Evolutionary conservation across 2,329 filamentous ascomycete species (phyloP), one percentile per base, ranked within the genome.

Genomic region (Botrytis galanthina): DNA sequence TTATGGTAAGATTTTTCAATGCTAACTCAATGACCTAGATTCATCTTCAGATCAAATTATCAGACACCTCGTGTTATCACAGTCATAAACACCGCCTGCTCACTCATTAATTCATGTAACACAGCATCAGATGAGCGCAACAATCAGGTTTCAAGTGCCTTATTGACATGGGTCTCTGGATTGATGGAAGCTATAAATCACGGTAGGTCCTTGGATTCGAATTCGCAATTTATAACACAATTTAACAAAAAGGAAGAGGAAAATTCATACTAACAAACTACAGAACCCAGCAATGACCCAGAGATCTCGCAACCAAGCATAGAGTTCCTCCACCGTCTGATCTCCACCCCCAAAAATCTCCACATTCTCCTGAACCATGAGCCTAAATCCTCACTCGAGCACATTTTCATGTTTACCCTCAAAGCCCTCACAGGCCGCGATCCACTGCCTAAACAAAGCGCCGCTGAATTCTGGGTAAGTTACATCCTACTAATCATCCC

Each of bases 281-380:
- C 70, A 84, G 86, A 87, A 63, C 89, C 88, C 67, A 87, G 88
- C 16, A 86, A 87, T 63, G 93, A 95, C 74, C 87, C 89, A 0
- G 92, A 94, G 76, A 85, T 95, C 18, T 85, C 92, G 1, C 91
- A 95, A 76, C 90, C 90, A 73, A 90, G 90, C 68, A 91, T 95
- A 67, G 91, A 94, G 72, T 90, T 95, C 74, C 84, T 92, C 14
- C 87, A 89, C 72, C 88, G 89, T 39, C 84, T 94, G 70, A 83
- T 93, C 59, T 60, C 71, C 29, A 73, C 64, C 74, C 85, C 85
- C 16, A 89, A 87, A 72, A 87, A 90, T 73, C 85, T 90, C 0
- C 83, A 85, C n/a, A 85, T 91, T 12, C 83, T 95, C 7, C 85
- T 93, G 67, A 83, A 81, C 8, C 82, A 89, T 14, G 86, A 90